Base-by-base conservation (phyloP, 2,329 filamentous ascomycete species). In the Emergomyces pasteurianus region DNA sequence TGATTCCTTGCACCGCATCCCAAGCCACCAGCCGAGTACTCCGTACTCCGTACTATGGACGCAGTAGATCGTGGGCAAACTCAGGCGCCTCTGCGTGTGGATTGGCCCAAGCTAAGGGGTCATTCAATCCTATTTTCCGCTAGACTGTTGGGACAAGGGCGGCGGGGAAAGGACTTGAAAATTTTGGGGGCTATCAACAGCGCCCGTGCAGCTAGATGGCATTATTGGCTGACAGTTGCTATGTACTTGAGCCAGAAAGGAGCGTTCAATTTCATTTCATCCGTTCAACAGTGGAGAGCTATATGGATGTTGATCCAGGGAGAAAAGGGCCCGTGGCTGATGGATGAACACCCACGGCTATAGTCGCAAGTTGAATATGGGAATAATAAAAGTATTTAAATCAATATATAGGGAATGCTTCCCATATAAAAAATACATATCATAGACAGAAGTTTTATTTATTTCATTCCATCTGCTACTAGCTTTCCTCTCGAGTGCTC, bases 121-220 rank as follows among this genome's bases (percentile, higher is more conserved):
- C 54, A 57, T 57, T 57, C 54, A 57, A 26, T 18, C 23, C 54
- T 57, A 57, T 46, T 57, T 43, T 46, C 54, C 23, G 54, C 36
- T 57, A 56, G 54, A 57, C 54, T 46, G 38, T 38, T 38, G 21
- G 53, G 21, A 31, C 12, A 10, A 3, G 21, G 54, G n/a, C 23
- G 49, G 3, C 1, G 6, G 49, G 16, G 26, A 6, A 34, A n/a
- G 12, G n/a, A 23, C 43, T 36, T 36, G 10, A 47, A 47, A 47
- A n/a, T n/a, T 26, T 52, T 52, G 49, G 26, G 26, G 49, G 49
- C 28, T 34, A 31, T 52, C 7, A 34, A 26, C 21, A 3, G 18
- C 9, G 16, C 49, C 49, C 14, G 26, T 26, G 43, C 43, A 23
- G 49, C 49, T 34, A 6, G 2, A 34, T 3, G 26, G 16, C 14